These are phyloP conservation scores for Termitomyces sp. DNA, from an alignment of 768 basidiomycete genomes.

Conservation along the genomic window DNA sequence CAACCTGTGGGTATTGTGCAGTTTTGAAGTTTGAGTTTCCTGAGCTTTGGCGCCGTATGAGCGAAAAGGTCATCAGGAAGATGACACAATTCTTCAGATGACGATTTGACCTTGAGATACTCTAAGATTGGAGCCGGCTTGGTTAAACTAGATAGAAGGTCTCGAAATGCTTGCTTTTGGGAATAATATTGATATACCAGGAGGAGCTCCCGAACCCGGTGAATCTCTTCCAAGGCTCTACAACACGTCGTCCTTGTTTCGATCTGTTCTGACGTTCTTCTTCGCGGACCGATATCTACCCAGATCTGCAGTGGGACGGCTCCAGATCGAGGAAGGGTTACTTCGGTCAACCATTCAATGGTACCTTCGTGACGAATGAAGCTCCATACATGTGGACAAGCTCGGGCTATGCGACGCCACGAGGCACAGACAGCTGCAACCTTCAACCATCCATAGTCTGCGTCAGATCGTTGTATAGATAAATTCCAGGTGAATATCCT, in stretches of 20 bases:
- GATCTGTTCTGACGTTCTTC: not conserved
- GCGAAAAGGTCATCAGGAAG: not conserved
- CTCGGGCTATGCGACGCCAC: not conserved
- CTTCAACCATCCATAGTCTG: not conserved
- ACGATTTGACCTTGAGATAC: not conserved
- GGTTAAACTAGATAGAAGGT: not conserved
- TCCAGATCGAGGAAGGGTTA: not conserved
- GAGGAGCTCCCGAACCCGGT: not conserved
- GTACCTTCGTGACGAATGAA: not conserved
- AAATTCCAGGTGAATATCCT: not conserved
- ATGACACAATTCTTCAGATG: too few relatives aligned
- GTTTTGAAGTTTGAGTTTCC: too few relatives aligned
- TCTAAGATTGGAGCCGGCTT: not conserved
- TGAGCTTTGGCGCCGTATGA: not conserved
- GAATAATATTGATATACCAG: too few relatives aligned
- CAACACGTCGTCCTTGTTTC: not conserved
- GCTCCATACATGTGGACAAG: slow-evolving; percentile 1
- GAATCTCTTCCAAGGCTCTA: not conserved
- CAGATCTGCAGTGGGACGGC: not conserved
- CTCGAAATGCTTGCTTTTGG: too few relatives aligned
- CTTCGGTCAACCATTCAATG: not conserved
- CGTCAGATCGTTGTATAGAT: not conserved
- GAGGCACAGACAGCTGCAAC: not conserved
- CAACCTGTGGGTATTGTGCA: not conserved
- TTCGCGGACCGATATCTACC: not conserved